A percentile compares a stretch with the other conserved stretches of the same genome.
These are phyloP conservation scores for Cryptococcus floricola DNA, from an alignment of 1,284 basidiomycete genomes.

Conservation along the genomic window DNA sequence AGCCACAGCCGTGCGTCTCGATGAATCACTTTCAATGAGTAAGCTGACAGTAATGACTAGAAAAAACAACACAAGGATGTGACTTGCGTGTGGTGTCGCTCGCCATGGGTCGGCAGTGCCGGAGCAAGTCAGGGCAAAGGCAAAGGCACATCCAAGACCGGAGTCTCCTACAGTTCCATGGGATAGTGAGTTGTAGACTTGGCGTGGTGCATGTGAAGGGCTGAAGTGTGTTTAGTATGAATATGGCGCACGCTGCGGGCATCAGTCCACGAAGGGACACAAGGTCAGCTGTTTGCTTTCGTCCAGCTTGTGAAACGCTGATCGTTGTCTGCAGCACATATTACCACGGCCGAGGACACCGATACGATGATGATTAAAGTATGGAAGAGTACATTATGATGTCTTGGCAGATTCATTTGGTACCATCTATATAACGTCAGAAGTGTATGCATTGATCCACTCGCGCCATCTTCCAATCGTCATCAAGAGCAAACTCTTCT, in stretches of 20 bases:
- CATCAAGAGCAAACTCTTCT: conserved; percentile 35
- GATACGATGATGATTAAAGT: conserved; percentile 15
- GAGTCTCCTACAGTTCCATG: conserved; percentile 19
- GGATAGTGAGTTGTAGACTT: conserved; percentile 4
- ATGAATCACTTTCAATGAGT: neutral
- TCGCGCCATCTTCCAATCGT: conserved; percentile 35
- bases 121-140: conserved; percentile 7
- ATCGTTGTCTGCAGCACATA: conserved; percentile 62
- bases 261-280: conserved; percentile 27
- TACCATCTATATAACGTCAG: too few species aligned
- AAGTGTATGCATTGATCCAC: conserved; percentile 55
- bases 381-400: too few species aligned
- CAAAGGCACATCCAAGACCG: neutral
- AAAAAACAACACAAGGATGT: conserved; percentile 14
- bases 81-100: conserved; percentile 41
- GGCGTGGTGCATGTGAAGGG: neutral
- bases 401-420: too few species aligned
- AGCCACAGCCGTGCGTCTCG: conserved; percentile 19
- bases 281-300: conserved; percentile 19
- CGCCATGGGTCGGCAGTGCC: conserved; percentile 16
- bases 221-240: conserved; percentile 20
- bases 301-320: neutral
- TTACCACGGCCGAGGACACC: conserved; percentile 14
- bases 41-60: conserved; percentile 1
- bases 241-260: conserved; percentile 33